Percentiles rank a stretch among this genome's conserved stretches.
Conservation (phyloP, 805 yeast species). For the Starmerella vitae region DNA sequence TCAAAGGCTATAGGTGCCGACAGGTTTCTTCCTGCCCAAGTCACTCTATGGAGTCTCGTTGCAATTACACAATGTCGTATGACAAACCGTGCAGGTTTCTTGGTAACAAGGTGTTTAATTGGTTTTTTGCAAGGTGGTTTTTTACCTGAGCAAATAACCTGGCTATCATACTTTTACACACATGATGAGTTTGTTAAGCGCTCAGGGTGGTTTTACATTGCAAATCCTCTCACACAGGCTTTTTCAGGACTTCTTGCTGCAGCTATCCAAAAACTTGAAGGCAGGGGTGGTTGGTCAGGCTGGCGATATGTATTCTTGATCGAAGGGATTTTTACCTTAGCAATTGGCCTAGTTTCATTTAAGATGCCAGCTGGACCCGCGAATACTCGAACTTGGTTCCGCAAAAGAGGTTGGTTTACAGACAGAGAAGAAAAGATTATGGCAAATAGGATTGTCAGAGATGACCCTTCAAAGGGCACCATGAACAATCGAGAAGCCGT, state of each 20-base stretch:
- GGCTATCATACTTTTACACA: conserved; percentile 56
- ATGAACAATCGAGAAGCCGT: conserved; percentile 50
- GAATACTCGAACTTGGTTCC: conserved; percentile 38
- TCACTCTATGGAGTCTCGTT: conserved; percentile 44
- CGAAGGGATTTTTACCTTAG: conserved; percentile 46
- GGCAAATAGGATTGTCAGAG: conserved; percentile 46
- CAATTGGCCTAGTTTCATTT: conserved; percentile 37
- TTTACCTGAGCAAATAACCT: conserved; percentile 49
- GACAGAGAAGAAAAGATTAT: conserved; percentile 44
- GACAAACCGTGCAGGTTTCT: conserved; percentile 32
- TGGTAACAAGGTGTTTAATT: conserved; percentile 37
- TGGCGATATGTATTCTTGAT: conserved; percentile 58
- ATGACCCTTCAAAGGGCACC: conserved; percentile 52
- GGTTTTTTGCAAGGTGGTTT: conserved; percentile 59
- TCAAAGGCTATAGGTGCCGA: conserved; percentile 55
- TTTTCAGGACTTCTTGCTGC: conserved; percentile 38
- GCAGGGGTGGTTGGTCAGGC: conserved; percentile 34
- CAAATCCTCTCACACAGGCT: conserved; percentile 38
- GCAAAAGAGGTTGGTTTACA: conserved; percentile 41
- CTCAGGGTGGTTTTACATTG: conserved; percentile 46
- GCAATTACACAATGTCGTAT: conserved; percentile 40
- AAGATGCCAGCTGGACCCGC: conserved; percentile 45
- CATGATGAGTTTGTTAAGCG: conserved; percentile 44
- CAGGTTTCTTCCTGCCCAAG: conserved; percentile 48
- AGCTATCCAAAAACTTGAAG: conserved; percentile 41